Percentiles rank a stretch among this genome's conserved stretches.
These are phyloP conservation scores for Cryptococcus sp. DNA, from an alignment of 1,284 basidiomycete species.

Conservation along the genomic window DNA sequence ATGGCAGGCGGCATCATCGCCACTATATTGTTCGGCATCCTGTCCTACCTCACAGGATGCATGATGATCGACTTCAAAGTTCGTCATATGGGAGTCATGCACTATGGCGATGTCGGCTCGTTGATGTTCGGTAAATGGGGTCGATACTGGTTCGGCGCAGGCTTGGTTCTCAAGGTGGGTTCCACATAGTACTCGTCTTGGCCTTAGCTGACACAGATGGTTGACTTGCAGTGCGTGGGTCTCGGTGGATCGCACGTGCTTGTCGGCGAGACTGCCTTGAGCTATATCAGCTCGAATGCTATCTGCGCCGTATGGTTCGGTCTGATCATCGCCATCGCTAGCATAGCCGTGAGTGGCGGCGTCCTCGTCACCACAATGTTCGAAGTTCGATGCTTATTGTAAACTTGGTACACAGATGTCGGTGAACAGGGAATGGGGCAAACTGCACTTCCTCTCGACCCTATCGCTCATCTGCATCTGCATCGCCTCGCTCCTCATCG, in stretches of 20 bases:
- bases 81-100: slow-evolving; percentile 46
- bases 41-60: slow-evolving; percentile 43
- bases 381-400: too few species aligned
- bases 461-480: slow-evolving; percentile 40
- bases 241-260: slow-evolving; percentile 47
- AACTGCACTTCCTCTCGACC: slow-evolving; percentile 39
- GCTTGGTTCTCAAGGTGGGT: slow-evolving; percentile 41
- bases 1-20: slow-evolving; percentile 44
- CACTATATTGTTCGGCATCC: slow-evolving; percentile 33
- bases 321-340: slow-evolving; percentile 37
- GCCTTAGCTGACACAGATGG: neutral
- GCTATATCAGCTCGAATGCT: slow-evolving; percentile 36
- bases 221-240: slow-evolving; percentile 31
- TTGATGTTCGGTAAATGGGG: slow-evolving; percentile 46
- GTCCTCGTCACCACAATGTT: neutral
- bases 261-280: slow-evolving; percentile 41
- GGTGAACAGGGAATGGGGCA: slow-evolving; percentile 27
- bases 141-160: slow-evolving; percentile 33
- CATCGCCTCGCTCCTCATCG: slow-evolving; percentile 40
- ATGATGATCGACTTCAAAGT: slow-evolving; percentile 50
- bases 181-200: neutral
- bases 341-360: slow-evolving; percentile 24
- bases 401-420: slow-evolving; percentile 1
- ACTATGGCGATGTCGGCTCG: slow-evolving; percentile 46
- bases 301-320: slow-evolving; percentile 46